Base-by-base conservation (phyloP, 1,284 basidiomycete species). In the Gastroboletus turbinatus region DNA sequence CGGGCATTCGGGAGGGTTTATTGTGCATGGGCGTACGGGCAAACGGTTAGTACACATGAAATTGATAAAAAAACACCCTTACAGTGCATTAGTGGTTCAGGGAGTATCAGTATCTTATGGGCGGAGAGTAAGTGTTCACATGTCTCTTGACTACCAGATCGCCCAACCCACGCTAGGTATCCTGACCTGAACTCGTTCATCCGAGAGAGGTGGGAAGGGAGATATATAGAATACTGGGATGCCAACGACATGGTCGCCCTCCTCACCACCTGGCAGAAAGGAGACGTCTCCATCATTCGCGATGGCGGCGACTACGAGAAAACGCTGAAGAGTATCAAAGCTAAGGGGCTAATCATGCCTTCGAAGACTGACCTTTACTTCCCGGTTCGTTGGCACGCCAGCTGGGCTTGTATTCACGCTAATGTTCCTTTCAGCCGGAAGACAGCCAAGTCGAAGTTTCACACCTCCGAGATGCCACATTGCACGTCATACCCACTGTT, bases 221-320 rank as follows among this genome's bases (percentile, higher is more conserved):
- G 71, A 35, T 71, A 62, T 57, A 52, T 75, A 32, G 54, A 60
- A 16, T 50, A 64, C 43, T 76, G 76, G 74, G 76, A 77, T 39
- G 75, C 75, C 46, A 76, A 77, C 57, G 74, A 76, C 59, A 69
- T 76, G 63, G 56, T 77, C 33, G 64, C 69, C 29, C 63, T 77
- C 17, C 61, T 76, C 43, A 63, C 66, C 33, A 77, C 76, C 19
- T 77, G 75, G 75, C 72, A 76, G 50, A 64, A 54, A 3, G 75
- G 73, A 33, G 76, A 78, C 59, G 67, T 78, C 33, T 73, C 77
- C 30, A 60, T 64, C 46, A 56, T 74, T 48, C 54, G 61, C 9
- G 63, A 71, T 53, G 63, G 61, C 8, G 68, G 67, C 4, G 58
- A 73, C 52, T 69, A 65, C 16, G 68, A 66, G 50, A 61, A 65